Conservation (phyloP, 352 stramenopile genomes). For the Pythium angustatum region DNA sequence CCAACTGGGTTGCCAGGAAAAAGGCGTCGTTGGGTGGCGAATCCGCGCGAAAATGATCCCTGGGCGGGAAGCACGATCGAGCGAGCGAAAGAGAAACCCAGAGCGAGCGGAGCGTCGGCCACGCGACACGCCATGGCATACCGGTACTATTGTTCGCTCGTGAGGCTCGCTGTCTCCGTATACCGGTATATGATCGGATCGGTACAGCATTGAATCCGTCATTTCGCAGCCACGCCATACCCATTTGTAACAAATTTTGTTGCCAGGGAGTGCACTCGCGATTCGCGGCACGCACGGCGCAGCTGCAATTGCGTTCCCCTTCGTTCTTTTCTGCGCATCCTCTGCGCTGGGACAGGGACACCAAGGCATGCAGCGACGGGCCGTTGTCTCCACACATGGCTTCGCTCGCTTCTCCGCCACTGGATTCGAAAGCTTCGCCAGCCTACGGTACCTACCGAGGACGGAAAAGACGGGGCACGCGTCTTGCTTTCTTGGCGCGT, state of each 20-base stretch:
- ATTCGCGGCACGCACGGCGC: conserved; percentile 5
- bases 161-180: no score
- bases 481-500: background rate
- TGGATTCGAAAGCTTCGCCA: conserved; percentile 8
- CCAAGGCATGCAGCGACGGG: background rate
- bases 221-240: background rate
- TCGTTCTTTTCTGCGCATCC: background rate
- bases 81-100: no score
- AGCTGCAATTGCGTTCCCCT: conserved; percentile 18
- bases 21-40: no score
- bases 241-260: no score
- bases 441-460: background rate
- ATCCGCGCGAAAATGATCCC: no score
- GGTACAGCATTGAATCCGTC: no score
- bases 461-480: background rate
- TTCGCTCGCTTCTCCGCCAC: conserved; percentile 25
- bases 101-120: no score
- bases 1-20: no score
- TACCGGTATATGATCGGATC: no score
- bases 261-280: conserved; percentile 7
- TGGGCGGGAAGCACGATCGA: no score
- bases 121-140: no score
- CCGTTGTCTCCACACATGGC: conserved; percentile 17
- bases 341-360: conserved; percentile 20
- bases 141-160: no score